A percentile compares a stretch with the other conserved stretches of the same genome.
Conservation (phyloP, 2,329 filamentous ascomycete species). For the Colletotrichum liaoningense region DNA sequence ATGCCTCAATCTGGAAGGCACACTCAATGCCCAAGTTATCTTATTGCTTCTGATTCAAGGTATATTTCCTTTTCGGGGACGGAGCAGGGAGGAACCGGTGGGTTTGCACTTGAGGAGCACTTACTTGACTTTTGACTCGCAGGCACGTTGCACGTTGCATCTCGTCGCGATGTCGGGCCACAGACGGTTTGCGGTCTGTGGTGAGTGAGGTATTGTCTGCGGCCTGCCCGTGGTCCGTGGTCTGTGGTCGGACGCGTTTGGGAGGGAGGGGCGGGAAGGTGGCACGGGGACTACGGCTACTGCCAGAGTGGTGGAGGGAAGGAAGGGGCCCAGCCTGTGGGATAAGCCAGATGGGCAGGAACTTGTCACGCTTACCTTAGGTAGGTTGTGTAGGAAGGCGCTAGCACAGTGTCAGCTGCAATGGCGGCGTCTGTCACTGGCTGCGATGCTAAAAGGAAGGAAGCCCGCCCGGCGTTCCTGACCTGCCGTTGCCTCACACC, state of each 20-base stretch:
- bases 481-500: not conserved
- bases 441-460: slow-evolving; percentile 1
- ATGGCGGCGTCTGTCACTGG: slow-evolving; percentile 14
- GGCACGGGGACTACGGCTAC: slow-evolving; percentile 11
- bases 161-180: not conserved
- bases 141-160: not conserved
- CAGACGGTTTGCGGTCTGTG: not conserved
- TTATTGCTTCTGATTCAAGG: not conserved
- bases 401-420: slow-evolving; percentile 28
- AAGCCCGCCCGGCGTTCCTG: not conserved
- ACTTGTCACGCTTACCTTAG: not conserved
- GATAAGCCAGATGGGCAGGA: not conserved
- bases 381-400: not conserved
- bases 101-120: not conserved
- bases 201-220: too few species aligned
- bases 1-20: too few species aligned
- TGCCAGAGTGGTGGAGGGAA: not conserved
- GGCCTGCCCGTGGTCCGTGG: not conserved
- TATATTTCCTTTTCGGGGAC: not conserved
- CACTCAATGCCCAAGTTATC: too few species aligned
- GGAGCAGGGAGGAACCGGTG: not conserved
- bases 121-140: not conserved
- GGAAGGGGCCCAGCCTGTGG: not conserved
- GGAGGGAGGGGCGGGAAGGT: slow-evolving; percentile 30
- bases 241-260: not conserved